Base-by-base conservation (phyloP, 2,329 filamentous ascomycete species). In the Colletotrichum sp. region DNA sequence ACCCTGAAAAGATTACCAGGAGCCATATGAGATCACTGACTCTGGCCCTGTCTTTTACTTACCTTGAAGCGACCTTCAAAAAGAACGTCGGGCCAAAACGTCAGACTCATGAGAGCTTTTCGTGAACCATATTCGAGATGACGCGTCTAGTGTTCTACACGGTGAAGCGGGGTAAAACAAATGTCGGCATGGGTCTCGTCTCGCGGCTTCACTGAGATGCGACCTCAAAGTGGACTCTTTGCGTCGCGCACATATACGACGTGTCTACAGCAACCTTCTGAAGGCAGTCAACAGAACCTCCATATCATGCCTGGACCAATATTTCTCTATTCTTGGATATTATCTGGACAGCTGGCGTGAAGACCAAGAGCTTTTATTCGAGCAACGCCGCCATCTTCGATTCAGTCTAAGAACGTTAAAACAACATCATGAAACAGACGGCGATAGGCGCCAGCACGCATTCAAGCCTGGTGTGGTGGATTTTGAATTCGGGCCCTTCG, bases 51-150 rank as follows among this genome's bases (percentile, higher is more conserved):
- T 1, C 3, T 2, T 28, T 28, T 28, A 2, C 3, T 28, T n/a
- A n/a, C 38, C 38, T 43, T n/a, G 18, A 2, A 0, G 9, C 18
- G 7, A 48, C 18, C 18, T 6, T n/a, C 18, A n/a, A 48, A n/a
- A 48, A 2, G 0, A 10, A n/a, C 1, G 36, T 43, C 18, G 9
- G 2, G 2, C 5, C 9, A 48, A n/a, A n/a, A 48, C 38, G 4
- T 48, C 18, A 48, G 3, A n/a, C 38, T 48, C 18, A 7, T n/a
- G 18, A 48, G 38, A 48, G 38, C 38, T 48, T n/a, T 48, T n/a
- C 0, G 0, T 48, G 38, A 43, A 4, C 18, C 18, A n/a, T n/a
- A n/a, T 48, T 7, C 18, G 38, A n/a, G 18, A 48, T 4, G 2
- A 6, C 38, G 7, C 38, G 38, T 2, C 3, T 48, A 6, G 38